Conservation (phyloP, 352 stramenopile genomes). For the Phytophthora tubulina region DNA sequence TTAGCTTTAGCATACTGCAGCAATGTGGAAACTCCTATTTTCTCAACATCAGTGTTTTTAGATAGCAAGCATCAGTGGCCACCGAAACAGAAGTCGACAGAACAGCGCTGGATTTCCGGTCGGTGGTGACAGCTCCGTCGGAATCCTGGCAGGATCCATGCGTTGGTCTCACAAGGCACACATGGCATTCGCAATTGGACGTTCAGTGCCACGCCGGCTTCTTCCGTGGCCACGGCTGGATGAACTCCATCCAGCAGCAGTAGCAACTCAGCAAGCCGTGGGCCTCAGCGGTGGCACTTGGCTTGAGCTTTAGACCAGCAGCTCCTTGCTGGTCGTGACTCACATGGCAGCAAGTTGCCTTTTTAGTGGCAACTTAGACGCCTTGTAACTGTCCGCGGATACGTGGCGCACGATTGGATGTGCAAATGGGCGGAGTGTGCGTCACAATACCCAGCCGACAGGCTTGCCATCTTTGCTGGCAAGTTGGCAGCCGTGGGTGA, state of each 20-base stretch:
- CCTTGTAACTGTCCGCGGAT: constrained; percentile 19
- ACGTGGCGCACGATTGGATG: constrained; percentile 2
- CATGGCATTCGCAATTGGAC: constrained; percentile 14
- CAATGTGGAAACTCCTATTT: too few relatives aligned
- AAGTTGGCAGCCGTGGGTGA: not conserved
- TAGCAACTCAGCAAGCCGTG: constrained; percentile 6
- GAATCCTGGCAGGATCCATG: constrained; percentile 1
- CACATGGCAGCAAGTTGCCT: constrained; percentile 1
- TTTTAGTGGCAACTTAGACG: constrained; percentile 5
- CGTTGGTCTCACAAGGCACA: constrained; percentile 11
- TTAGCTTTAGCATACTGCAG: too few relatives aligned
- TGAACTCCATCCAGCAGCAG: constrained; percentile 22
- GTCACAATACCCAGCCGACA: constrained; percentile 21
- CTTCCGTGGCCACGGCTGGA: constrained; percentile 18
- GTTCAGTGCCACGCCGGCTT: constrained; percentile 26
- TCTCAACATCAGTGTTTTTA: too few relatives aligned
- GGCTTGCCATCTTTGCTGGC: not conserved
- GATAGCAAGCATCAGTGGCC: not conserved
- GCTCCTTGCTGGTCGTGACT: not conserved
- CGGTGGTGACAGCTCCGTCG: constrained; percentile 7
- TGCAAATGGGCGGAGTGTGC: constrained; percentile 14
- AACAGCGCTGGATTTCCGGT: constrained; percentile 17
- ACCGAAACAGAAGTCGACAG: constrained; percentile 35
- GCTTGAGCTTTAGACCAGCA: constrained; percentile 3
- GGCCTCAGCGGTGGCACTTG: not conserved